phyloP scores from a whole-genome alignment of 495 filamentous ascomycete genomes.

The Immersiella caudata region DNA sequence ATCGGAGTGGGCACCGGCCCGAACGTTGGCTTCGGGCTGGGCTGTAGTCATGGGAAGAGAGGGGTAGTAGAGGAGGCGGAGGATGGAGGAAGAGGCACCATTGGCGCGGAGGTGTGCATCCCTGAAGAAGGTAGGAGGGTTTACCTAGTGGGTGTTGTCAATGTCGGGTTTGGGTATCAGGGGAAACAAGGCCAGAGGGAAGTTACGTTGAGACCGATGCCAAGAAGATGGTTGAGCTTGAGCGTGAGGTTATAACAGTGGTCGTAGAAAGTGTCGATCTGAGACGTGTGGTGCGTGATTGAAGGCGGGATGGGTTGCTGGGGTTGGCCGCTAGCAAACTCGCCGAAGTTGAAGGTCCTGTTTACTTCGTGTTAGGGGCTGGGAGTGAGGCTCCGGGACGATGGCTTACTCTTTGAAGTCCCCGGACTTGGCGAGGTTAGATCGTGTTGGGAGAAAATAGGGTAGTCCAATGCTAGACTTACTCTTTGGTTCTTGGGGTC shows the following conservation, averaged over 20 bases:
- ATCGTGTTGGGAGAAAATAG: neutral
- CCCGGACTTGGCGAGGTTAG: conserved; percentile 60
- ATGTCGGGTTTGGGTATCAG: no score
- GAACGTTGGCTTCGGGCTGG: conserved; percentile 65
- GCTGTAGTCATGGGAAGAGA: conserved; percentile 67
- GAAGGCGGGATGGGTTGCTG: conserved; percentile 76
- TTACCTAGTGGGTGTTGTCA: no score
- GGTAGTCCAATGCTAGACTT: no score
- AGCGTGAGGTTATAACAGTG: conserved; percentile 74
- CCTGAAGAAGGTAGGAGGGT: conserved; percentile 67
- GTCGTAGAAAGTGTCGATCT: conserved; percentile 65
- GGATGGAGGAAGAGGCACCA: conserved; percentile 69
- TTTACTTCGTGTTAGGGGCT: neutral
- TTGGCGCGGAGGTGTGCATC: conserved; percentile 63
- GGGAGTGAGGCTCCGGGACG: neutral
- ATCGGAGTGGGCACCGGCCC: conserved; percentile 90
- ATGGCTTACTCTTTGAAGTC: conserved; percentile 84
- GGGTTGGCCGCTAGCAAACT: conserved; percentile 70
- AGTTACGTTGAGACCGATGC: conserved; percentile 73
- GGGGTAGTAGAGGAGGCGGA: conserved; percentile 84
- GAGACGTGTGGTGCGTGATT: conserved; percentile 60
- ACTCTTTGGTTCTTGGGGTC: conserved; percentile 84
- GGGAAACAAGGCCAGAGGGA: no score
- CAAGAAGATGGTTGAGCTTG: conserved; percentile 73
- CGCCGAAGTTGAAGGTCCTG: conserved; percentile 91